Evolutionary conservation across 257 asterid genomes (phyloP).

Genomic region (Fraxinus americana): DNA sequence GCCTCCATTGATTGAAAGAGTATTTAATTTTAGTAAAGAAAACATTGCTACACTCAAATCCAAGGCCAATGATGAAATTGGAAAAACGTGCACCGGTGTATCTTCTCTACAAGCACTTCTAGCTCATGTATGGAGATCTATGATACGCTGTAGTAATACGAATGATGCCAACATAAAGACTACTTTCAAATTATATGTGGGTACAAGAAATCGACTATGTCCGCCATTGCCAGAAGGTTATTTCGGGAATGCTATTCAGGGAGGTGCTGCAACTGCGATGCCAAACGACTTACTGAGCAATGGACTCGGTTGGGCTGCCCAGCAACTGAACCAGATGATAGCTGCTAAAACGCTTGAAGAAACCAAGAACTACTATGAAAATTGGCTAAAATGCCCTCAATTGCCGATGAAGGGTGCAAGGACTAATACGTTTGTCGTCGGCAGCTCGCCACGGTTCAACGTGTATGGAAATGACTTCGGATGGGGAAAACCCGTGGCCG

Average conservation of each 20-base stretch:
- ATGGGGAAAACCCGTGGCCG: conserved; percentile 58
- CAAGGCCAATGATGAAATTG: conserved; percentile 39
- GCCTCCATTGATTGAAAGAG: conserved; percentile 36
- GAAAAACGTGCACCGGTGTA: not conserved
- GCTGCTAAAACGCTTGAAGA: conserved; percentile 27
- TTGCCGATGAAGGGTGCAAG: not conserved
- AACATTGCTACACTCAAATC: conserved; percentile 37
- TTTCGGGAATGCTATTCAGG: conserved; percentile 39
- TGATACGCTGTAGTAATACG: conserved; percentile 1
- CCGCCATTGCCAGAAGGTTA: conserved; percentile 39
- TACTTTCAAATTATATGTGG: not conserved
- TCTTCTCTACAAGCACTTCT: not conserved
- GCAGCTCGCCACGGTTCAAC: conserved; percentile 53
- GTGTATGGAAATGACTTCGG: conserved; percentile 63
- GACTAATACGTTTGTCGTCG: conserved; percentile 4
- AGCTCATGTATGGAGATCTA: conserved; percentile 39
- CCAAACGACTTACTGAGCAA: conserved; percentile 10
- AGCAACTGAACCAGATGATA: conserved; percentile 33
- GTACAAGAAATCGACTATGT: conserved; percentile 37
- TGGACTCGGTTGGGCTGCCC: conserved; percentile 36
- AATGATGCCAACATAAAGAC: not conserved
- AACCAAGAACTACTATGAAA: not conserved
- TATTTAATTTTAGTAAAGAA: conserved; percentile 44
- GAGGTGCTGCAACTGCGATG: not conserved
- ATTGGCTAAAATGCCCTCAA: conserved; percentile 34